These are phyloP conservation scores for Gonapodya prolifera DNA, from an alignment of 192 early-diverging fungal species.

Conservation along the genomic window DNA sequence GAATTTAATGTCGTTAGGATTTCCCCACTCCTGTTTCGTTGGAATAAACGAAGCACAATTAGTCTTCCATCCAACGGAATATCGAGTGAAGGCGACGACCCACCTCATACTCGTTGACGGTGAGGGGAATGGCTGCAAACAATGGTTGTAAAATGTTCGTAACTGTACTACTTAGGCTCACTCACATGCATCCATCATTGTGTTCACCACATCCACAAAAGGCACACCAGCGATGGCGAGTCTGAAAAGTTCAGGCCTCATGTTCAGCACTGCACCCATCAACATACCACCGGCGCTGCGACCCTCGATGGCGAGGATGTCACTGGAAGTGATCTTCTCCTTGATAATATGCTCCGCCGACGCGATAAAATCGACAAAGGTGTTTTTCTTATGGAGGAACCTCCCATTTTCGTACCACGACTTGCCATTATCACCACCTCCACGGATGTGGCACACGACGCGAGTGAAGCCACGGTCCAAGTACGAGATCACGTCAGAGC, in stretches of 20 bases:
- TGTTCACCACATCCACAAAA: constrained; percentile 75
- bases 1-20: background rate
- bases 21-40: background rate
- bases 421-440: background rate
- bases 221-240: constrained; percentile 66
- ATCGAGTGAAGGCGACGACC: background rate
- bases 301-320: constrained; percentile 49
- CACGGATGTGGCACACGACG: background rate
- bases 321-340: constrained; percentile 34
- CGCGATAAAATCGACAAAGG: constrained; percentile 26
- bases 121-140: background rate
- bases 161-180: background rate
- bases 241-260: constrained; percentile 54
- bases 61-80: too few species aligned
- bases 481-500: background rate
- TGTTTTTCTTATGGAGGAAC: background rate
- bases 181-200: constrained; percentile 48
- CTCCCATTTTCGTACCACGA: background rate
- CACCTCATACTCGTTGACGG: background rate
- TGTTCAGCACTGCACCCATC: constrained; percentile 54
- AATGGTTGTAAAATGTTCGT: background rate
- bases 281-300: constrained; percentile 67
- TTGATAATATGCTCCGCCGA: constrained; percentile 32
- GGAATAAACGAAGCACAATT: too few species aligned
- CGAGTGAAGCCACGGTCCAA: constrained; percentile 4